Evolutionary conservation across 2,329 filamentous ascomycete genomes (phyloP).

Genomic region (Colletotrichum ledebouriae): DNA sequence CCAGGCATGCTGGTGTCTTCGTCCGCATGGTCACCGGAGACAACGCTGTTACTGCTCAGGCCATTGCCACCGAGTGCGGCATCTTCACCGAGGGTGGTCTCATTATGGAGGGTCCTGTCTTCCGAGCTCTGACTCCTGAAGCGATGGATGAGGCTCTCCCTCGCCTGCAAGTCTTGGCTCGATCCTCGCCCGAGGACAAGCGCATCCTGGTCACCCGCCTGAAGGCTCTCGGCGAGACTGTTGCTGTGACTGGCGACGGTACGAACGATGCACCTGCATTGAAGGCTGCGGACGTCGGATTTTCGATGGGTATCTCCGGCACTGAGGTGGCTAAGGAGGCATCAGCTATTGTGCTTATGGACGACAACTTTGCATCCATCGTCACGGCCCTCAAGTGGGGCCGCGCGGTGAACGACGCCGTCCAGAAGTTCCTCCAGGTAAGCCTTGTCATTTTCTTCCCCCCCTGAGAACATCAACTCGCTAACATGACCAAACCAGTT

Average conservation of each 20-base stretch:
- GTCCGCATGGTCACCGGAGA: conserved; percentile 82
- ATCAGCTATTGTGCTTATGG: conserved; percentile 76
- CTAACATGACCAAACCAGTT: conserved; percentile 55
- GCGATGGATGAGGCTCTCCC: conserved; percentile 68
- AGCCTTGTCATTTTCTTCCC: not conserved
- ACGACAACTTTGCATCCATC: conserved; percentile 76
- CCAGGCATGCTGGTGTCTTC: conserved; percentile 74
- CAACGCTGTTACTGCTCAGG: conserved; percentile 73
- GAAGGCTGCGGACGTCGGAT: conserved; percentile 76
- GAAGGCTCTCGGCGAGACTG: conserved; percentile 68
- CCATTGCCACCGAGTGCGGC: conserved; percentile 74
- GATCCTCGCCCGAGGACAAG: conserved; percentile 72
- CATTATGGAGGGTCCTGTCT: conserved; percentile 76
- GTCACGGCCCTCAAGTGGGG: conserved; percentile 78
- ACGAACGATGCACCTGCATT: conserved; percentile 77
- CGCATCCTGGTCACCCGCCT: conserved; percentile 67
- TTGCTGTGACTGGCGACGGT: conserved; percentile 75
- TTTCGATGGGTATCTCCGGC: conserved; percentile 76
- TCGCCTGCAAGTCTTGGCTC: conserved; percentile 63
- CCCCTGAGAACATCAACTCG: conserved; percentile 5
- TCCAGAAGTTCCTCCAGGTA: conserved; percentile 76
- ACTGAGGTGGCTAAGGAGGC: conserved; percentile 78
- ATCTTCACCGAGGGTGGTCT: conserved; percentile 73
- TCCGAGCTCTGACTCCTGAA: conserved; percentile 67
- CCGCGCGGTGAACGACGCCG: conserved; percentile 76